A percentile compares a stretch with the other conserved stretches of the same genome.
Evolutionary conservation across 2,329 filamentous ascomycete genomes (phyloP).

Genomic region (Clathrospora elynae): DNA sequence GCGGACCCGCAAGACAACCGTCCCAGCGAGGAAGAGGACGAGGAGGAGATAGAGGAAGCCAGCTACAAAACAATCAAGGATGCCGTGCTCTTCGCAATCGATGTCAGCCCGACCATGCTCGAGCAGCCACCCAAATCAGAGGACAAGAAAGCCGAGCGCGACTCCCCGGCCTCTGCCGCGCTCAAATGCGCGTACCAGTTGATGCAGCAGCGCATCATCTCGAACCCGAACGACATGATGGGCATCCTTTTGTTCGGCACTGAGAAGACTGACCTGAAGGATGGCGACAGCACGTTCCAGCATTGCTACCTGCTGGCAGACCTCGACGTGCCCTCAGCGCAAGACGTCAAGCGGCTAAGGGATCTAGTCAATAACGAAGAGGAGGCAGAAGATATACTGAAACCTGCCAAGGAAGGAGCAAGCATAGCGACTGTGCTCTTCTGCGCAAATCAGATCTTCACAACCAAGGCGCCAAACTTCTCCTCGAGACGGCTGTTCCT

Average conservation of each 20-base stretch:
- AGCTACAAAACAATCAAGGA: conserved; percentile 92
- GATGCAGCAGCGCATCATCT: conserved; percentile 98
- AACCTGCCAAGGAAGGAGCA: conserved; percentile 69
- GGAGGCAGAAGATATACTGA: conserved; percentile 69
- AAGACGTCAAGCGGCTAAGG: conserved; percentile 81
- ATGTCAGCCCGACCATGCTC: conserved; percentile 88
- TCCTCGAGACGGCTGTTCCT: conserved; percentile 91
- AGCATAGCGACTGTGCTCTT: conserved; percentile 91
- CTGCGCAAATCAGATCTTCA: conserved; percentile 95
- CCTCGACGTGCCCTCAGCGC: conserved; percentile 82
- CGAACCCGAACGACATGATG: conserved; percentile 96
- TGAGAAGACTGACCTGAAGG: conserved; percentile 64
- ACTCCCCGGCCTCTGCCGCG: conserved; percentile 80
- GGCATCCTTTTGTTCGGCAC: conserved; percentile 92
- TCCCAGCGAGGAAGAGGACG: conserved; percentile 63
- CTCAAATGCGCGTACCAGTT: conserved; percentile 92
- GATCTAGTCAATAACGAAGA: conserved; percentile 78
- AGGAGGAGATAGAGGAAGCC: conserved; percentile 70
- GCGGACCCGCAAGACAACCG: conserved; percentile 39
- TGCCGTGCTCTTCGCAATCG: conserved; percentile 96
- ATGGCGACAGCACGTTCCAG: conserved; percentile 69
- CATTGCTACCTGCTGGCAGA: conserved; percentile 92
- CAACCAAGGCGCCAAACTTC: conserved; percentile 92
- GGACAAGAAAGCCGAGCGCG: conserved; percentile 74
- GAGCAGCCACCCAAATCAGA: conserved; percentile 63